Percentiles rank a stretch among this genome's conserved stretches.
Conservation (phyloP, 179 eudicot genomes). For the Amaranthus tricolor region DNA sequence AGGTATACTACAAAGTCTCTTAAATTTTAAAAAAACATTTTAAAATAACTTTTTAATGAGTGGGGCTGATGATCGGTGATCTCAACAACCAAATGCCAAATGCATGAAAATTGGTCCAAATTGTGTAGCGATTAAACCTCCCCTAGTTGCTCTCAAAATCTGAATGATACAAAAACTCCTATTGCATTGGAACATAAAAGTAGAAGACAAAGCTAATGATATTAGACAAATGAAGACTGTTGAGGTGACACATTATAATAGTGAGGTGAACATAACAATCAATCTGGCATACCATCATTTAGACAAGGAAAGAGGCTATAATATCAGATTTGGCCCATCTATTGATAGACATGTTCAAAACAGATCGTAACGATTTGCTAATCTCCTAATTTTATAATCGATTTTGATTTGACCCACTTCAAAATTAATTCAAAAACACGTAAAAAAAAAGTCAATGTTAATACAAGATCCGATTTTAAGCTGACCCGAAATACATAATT, state of each 20-base stretch:
- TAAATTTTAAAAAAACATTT: background rate
- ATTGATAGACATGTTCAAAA: background rate
- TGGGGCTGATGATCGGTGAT: background rate
- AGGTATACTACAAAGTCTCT: no score
- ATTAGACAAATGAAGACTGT: no score
- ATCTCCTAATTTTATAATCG: no score
- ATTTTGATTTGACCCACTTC: no score
- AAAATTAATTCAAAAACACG: no score
- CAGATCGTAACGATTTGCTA: no score
- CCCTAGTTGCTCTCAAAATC: slow-evolving; percentile 11
- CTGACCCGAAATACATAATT: no score
- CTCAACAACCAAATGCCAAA: background rate
- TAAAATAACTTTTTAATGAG: background rate
- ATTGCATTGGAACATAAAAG: no score
- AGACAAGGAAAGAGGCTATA: background rate
- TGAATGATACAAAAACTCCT: background rate
- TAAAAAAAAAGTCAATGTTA: no score
- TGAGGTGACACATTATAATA: background rate
- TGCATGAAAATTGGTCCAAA: background rate
- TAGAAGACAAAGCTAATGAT: no score
- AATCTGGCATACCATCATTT: slow-evolving; percentile 1
- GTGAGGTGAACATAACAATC: background rate
- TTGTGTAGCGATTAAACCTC: background rate
- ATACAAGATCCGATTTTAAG: no score
- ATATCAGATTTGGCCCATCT: background rate